Evolutionary conservation across 768 basidiomycete genomes (phyloP).

Genomic region (Lepiota venenata): DNA sequence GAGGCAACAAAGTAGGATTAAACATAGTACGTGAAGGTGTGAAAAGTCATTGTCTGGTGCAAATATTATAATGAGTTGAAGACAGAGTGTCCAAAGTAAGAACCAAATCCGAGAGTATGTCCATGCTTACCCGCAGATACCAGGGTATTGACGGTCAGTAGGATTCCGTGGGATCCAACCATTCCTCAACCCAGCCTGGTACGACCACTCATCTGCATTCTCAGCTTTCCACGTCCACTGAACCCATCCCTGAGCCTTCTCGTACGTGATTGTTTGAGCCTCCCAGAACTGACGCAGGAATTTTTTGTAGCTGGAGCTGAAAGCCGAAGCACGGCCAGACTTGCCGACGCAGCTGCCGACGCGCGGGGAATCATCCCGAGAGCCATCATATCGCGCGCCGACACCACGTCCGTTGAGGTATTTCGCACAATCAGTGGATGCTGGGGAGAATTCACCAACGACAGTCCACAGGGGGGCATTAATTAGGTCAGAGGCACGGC

Average conservation of each 20-base stretch:
- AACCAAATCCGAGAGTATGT: neutral
- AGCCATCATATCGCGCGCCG: slow-evolving; percentile 63
- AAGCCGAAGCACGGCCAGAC: slow-evolving; percentile 68
- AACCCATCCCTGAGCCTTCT: slow-evolving; percentile 67
- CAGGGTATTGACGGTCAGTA: slow-evolving; percentile 45
- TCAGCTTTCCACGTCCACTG: slow-evolving; percentile 87
- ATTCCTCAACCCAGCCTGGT: slow-evolving; percentile 72
- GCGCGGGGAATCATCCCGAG: slow-evolving; percentile 48
- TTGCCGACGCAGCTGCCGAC: slow-evolving; percentile 46
- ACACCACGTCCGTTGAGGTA: slow-evolving; percentile 79
- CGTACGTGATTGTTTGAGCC: slow-evolving; percentile 76
- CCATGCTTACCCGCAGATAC: slow-evolving; percentile 35
- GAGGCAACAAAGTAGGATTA: too few species aligned
- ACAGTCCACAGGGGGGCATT: slow-evolving; percentile 73
- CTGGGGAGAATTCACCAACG: slow-evolving; percentile 85
- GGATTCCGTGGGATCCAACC: slow-evolving; percentile 80
- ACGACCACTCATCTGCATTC: slow-evolving; percentile 85
- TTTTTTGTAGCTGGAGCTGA: slow-evolving; percentile 73
- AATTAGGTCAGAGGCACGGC: slow-evolving; percentile 37
- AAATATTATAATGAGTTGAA: too few species aligned
- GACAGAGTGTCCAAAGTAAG: too few species aligned
- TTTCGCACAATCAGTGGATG: slow-evolving; percentile 70
- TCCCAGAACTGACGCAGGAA: slow-evolving; percentile 82
- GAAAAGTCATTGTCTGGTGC: slow-evolving; percentile 14
- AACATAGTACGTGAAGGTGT: neutral